phyloP scores from a whole-genome alignment of 2,329 filamentous ascomycete genomes.

The Penicillium aurantiogriseum region DNA sequence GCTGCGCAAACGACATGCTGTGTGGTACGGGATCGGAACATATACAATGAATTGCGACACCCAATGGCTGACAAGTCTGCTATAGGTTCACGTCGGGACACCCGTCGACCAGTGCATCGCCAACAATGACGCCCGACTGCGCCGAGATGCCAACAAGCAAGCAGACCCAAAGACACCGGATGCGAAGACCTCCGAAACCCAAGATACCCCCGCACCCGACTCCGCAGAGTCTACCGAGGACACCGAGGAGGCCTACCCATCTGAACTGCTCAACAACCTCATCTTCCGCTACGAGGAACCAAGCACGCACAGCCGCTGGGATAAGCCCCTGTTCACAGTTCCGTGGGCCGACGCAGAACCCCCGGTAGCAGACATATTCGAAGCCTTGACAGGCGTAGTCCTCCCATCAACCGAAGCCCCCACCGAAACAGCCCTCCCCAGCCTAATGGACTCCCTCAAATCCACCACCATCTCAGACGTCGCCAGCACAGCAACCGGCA shows the following conservation, averaged over 20 bases:
- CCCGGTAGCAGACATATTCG: slow-evolving; percentile 61
- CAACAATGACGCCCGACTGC: slow-evolving; percentile 49
- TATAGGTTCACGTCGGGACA: slow-evolving; percentile 59
- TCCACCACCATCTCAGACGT: slow-evolving; percentile 26
- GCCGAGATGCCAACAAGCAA: slow-evolving; percentile 14
- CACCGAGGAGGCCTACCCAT: slow-evolving; percentile 47
- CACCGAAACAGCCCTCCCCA: slow-evolving; percentile 13
- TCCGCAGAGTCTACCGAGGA: slow-evolving; percentile 6
- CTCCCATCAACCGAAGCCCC: slow-evolving; percentile 25
- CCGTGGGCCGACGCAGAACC: slow-evolving; percentile 56
- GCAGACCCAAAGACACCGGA: slow-evolving; percentile 1
- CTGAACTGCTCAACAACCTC: slow-evolving; percentile 61
- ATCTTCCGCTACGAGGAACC: slow-evolving; percentile 67
- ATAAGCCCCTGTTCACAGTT: slow-evolving; percentile 64
- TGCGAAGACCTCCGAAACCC: not conserved
- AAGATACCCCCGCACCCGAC: not conserved
- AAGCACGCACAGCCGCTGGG: slow-evolving; percentile 65
- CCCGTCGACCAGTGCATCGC: slow-evolving; percentile 55
- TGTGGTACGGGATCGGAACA: slow-evolving; percentile 49
- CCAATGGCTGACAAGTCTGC: not conserved
- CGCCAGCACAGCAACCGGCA: slow-evolving; percentile 30
- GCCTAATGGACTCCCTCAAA: slow-evolving; percentile 19
- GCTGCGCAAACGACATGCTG: slow-evolving; percentile 61
- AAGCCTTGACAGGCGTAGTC: slow-evolving; percentile 48
- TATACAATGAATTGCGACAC: not conserved